Evolutionary conservation across 192 early-diverging fungal genomes (phyloP), one percentile per base, ranked within the genome.

Genomic region (Podila clonocystis): DNA sequence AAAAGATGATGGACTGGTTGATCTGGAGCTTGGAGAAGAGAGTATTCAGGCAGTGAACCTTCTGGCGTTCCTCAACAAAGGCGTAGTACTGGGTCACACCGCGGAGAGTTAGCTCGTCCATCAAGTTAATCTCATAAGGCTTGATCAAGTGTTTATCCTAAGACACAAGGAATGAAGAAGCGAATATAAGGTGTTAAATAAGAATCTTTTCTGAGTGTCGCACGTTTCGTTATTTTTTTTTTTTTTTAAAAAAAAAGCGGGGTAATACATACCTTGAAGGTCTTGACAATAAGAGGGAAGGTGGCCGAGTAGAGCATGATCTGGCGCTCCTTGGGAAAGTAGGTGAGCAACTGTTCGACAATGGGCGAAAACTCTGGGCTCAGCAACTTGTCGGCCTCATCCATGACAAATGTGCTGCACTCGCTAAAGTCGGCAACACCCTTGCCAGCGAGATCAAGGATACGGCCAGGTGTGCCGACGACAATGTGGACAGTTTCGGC

Each of bases 1-100:
- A 99, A 82, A 99, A 99, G 82, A 99, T 99, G 71, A 99, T 99
- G 38, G 97, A 98, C 91, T 99, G 98, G 86, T 99, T 99, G 89
- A 99, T 98, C 93, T 99, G 98, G 29, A 99, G 93, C 93, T 97
- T 97, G 0, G 96, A 97, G 75, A 99, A 99, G 13, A 99, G 87
- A 8, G 93, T 94, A 82, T 94, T 94, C 33, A 94, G 85, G 73
- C 93, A 99, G 82, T 99, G 98, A 6, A 99, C 98, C 83, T 99
- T 99, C 75, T 99, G 98, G 70, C 94, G 89, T 79, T 99, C 98
- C 84, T 98, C 97, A 28, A 99, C 97, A 87, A 96, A 99, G 36
- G 98, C 98, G 83, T 99, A 99, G 87, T 97, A 99, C 87, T 99
- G 98, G 9, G 98, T 99, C 28, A 99, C 95, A 77, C 98, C 98